Conservation (phyloP, 164 flowering plant genomes). For the Vitis amurensis region DNA sequence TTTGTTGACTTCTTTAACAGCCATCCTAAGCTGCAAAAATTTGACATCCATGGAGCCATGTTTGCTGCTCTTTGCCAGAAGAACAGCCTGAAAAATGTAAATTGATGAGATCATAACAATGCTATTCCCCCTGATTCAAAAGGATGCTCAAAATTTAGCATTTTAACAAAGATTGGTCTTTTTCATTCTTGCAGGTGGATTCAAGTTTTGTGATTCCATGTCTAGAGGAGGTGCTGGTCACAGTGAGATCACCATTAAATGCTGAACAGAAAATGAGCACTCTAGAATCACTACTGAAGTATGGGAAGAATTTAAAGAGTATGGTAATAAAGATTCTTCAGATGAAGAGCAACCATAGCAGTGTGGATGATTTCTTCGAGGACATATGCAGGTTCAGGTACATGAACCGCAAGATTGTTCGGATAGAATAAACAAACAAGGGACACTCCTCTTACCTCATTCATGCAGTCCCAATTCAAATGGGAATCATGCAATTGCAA, state of each 20-base stretch:
- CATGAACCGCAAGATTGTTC: constrained; percentile 53
- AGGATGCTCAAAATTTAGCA: background rate
- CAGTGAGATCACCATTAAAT: constrained; percentile 79
- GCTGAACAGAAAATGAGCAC: constrained; percentile 92
- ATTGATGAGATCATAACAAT: constrained; percentile 5
- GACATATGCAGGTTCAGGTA: constrained; percentile 71
- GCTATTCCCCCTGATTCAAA: background rate
- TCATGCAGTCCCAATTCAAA: background rate
- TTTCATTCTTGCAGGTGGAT: constrained; percentile 51
- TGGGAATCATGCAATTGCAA: background rate
- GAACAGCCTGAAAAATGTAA: constrained; percentile 80
- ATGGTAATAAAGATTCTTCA: constrained; percentile 77
- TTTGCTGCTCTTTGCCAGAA: constrained; percentile 91
- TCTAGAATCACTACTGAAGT: constrained; percentile 67
- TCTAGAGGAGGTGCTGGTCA: constrained; percentile 64
- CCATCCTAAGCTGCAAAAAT: constrained; percentile 65
- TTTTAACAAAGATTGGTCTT: background rate
- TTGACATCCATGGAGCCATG: constrained; percentile 95
- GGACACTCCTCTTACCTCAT: background rate
- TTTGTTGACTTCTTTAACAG: constrained; percentile 78
- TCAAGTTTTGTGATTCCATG: constrained; percentile 62
- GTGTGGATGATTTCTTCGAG: constrained; percentile 86
- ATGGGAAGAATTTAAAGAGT: constrained; percentile 49
- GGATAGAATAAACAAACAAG: constrained; percentile 21
- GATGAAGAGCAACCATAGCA: constrained; percentile 79